Evolutionary conservation across 371 early-diverging fungal species (phyloP), one percentile per base, ranked within the genome.

Genomic region (Batrachochytrium dendrobatidis): DNA sequence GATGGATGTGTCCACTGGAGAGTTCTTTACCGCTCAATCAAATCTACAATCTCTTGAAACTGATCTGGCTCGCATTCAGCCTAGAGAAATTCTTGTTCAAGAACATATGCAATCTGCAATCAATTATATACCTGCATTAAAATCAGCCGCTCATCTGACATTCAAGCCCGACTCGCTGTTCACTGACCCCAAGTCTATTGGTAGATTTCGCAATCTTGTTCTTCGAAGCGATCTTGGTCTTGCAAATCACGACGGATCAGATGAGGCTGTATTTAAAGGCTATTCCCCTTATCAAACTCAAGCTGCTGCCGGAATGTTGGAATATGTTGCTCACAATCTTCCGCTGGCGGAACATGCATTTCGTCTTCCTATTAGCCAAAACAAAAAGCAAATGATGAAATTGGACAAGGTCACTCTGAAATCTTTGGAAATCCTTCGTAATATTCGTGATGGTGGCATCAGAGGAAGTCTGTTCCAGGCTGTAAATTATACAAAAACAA

Each of bases 1-100:
- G 95, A 69, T 86, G 1, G 97, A 96, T 77, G 65, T 96, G 35
- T 85, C 90, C 0, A 91, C 93, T 0, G 97, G 97, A 28, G 93
- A 92, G 49, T 91, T 92, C 60, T 76, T 82, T 45, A 79, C 88
- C 32, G 77, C 86, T 59, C 66, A 73, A 15, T 78, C 86, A 1
- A 65, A 67, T 0, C 30, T 76, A 3, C 64, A 64, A 0, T 61
- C 68, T 0, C 72, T 95, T 15, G 69, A 71, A 4, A 77, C 83
- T 17, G 90, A 91, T 57, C 59, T 93, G 48, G 84, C 87, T 2
- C 83, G 91, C 28, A 89, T 95, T 39, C 77, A 84, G 25, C 95
- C 95, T 0, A 75, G 82, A 24, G 95, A 95, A 68, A 82, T 93
- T 18, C 67, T 95, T 20, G 53, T 88, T 18, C 80, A 81, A 52